Evolutionary conservation across 441 rosid genomes (phyloP), one percentile per base, ranked within the genome.

Genomic region (Monsonia emarginata): DNA sequence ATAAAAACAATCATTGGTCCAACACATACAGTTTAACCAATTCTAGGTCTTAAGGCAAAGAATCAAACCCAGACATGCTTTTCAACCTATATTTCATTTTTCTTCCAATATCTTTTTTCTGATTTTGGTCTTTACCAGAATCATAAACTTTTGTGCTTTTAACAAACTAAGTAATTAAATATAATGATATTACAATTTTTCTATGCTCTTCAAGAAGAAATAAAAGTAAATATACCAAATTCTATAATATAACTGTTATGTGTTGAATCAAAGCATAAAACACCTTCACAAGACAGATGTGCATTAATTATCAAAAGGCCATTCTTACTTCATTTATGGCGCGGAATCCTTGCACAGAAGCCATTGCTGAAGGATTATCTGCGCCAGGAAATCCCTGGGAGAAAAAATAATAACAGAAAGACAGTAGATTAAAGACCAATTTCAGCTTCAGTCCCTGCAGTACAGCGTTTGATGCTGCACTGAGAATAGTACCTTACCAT

Each of bases 261-360:
- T 2, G 14, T 16, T 48, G 57, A 48, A 11, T 48, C 57, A 18
- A 6, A 3, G 57, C 22, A 48, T 10, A 48, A 44, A 58, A 4
- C 10, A 42, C 40, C 5, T 25, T 63, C 2, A 61, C 28, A 69
- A 67, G 64, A 22, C 38, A 64, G 25, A 61, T 16, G 24, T 27
- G n/a, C 21, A 25, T 54, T 19, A 50, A 32, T 27, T n/a, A 21
- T 19, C 30, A 26, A 32, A 56, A 13, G 25, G 40, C 34, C 9
- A 48, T 5, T 56, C 84, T 74, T 76, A 84, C 86, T 65, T 84
- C 87, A 71, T 73, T 73, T 68, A 79, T 71, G 7, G 91, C 70
- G 63, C 85, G 87, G 76, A 84, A 87, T 63, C 91, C 91, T 65
- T 83, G 88, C 21, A 84, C 72, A 63, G 79, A 68, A 60, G 75